phyloP scores from a whole-genome alignment of 2,329 filamentous ascomycete genomes.

The Colletotrichum salicis region DNA sequence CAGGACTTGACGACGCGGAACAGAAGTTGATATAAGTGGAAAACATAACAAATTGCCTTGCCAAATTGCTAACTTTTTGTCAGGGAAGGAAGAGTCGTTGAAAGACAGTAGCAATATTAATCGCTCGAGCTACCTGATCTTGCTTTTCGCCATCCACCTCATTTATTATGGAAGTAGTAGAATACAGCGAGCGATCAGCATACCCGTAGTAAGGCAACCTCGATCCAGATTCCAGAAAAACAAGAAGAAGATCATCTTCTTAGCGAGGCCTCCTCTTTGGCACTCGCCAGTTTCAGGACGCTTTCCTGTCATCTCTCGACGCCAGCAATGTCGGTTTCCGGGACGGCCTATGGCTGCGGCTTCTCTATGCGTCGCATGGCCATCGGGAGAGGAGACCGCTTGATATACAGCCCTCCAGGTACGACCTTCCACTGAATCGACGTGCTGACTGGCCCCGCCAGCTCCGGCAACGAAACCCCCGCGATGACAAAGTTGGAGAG shows the following conservation, averaged over 20 bases:
- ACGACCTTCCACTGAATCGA: background rate
- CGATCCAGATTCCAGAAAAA: background rate
- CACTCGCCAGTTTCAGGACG: background rate
- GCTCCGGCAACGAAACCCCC: background rate
- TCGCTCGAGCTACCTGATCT: too few relatives aligned
- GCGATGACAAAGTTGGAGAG: background rate
- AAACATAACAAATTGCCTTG: background rate
- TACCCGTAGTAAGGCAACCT: background rate
- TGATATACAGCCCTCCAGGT: background rate
- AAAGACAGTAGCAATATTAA: too few relatives aligned
- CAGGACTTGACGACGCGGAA: background rate
- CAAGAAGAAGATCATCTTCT: background rate
- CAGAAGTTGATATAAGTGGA: background rate
- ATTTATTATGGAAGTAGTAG: background rate
- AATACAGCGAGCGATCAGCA: background rate
- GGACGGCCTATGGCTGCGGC: background rate
- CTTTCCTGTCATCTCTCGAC: background rate
- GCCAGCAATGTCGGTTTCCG: background rate
- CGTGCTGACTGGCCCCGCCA: background rate
- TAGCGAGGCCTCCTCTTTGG: background rate
- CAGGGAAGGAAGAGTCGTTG: background rate
- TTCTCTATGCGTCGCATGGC: background rate
- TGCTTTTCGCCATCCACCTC: too few relatives aligned
- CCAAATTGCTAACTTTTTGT: background rate
- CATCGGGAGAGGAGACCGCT: background rate